Evolutionary conservation across 345 rosid genomes (phyloP), one percentile per base, ranked within the genome.

Genomic region (Hibiscus mutabilis): DNA sequence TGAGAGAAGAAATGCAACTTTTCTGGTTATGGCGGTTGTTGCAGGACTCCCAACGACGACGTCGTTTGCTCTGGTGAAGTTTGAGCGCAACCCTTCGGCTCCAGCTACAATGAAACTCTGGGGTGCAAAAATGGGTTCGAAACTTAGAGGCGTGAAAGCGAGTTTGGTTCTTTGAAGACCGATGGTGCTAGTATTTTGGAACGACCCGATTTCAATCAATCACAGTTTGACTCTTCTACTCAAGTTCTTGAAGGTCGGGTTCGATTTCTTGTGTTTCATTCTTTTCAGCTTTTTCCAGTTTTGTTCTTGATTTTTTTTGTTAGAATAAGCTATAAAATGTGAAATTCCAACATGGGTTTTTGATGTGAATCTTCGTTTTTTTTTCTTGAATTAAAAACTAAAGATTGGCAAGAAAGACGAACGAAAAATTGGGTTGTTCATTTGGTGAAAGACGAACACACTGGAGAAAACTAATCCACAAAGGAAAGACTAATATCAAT

Each of bases 101-200:
- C 65, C 63, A 21, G 13, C 18, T 25, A 42, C 5, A 29, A 4
- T 35, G 19, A 58, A 35, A 22, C 1, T 37, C 19, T n/a, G 40
- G 35, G 51, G 2, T 15, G 37, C 55, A 3, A 46, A 49, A 31
- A n/a, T 27, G 47, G 74, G 58, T 44, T 44, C 58, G n/a, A 71
- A 59, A 15, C 6, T 59, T 25, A 10, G 25, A 25, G 31, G 15
- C n/a, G 56, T 57, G 11, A 64, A 73, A 63, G 74, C 77, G 13
- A 18, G 2, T 59, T 58, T 74, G 68, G 60, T 14, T 70, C 81
- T 57, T 65, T 70, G 18, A 74, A 69, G 69, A 42, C 29, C 19
- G 80, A 79, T 21, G 79, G 73, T 42, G 70, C 78, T 35, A 70
- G 80, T 18, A 58, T 77, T 12, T 29, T 80, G 55, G 80, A 80